These are phyloP conservation scores for Trichothecium roseum DNA, from an alignment of 2,329 filamentous ascomycete genomes.

Conservation along the genomic window DNA sequence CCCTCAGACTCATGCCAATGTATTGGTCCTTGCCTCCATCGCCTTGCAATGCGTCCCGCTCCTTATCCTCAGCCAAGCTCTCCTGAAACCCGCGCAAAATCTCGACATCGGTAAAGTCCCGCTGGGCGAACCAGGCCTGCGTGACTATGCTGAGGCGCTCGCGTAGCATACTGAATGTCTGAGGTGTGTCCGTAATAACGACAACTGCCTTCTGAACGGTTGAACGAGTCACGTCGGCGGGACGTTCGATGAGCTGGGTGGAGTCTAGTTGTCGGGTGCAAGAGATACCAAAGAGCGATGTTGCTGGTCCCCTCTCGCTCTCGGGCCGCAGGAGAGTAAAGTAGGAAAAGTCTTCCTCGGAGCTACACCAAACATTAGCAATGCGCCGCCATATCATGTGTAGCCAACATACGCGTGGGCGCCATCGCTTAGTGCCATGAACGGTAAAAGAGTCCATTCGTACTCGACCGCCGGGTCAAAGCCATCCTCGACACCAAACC, in stretches of 20 bases:
- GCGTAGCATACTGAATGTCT: slow-evolving; percentile 80
- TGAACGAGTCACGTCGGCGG: slow-evolving; percentile 86
- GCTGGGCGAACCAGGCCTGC: slow-evolving; percentile 92
- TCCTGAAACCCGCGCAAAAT: slow-evolving; percentile 88
- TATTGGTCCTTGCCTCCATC: slow-evolving; percentile 76
- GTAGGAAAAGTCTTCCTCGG: slow-evolving; percentile 95
- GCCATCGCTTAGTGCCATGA: slow-evolving; percentile 94
- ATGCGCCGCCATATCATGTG: background rate
- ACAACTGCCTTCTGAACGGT: slow-evolving; percentile 98
- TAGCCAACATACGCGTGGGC: slow-evolving; percentile 67
- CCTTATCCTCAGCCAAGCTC: slow-evolving; percentile 62
- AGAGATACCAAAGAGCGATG: slow-evolving; percentile 89
- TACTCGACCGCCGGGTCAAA: slow-evolving; percentile 72
- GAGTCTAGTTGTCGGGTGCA: slow-evolving; percentile 89
- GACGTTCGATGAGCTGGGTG: slow-evolving; percentile 63
- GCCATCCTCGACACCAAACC: slow-evolving; percentile 70
- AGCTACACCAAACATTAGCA: slow-evolving; percentile 32
- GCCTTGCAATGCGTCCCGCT: slow-evolving; percentile 43
- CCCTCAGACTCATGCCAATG: slow-evolving; percentile 76
- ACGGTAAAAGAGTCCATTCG: slow-evolving; percentile 85
- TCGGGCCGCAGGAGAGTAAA: slow-evolving; percentile 74
- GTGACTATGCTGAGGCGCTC: slow-evolving; percentile 87
- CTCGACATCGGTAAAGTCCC: slow-evolving; percentile 82
- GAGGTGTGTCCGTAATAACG: slow-evolving; percentile 83
- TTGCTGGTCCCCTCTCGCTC: slow-evolving; percentile 44